Percentiles rank a stretch among this genome's conserved stretches.
These are phyloP conservation scores for Quercus lobata DNA, from an alignment of 331 rosid species.

Conservation along the genomic window DNA sequence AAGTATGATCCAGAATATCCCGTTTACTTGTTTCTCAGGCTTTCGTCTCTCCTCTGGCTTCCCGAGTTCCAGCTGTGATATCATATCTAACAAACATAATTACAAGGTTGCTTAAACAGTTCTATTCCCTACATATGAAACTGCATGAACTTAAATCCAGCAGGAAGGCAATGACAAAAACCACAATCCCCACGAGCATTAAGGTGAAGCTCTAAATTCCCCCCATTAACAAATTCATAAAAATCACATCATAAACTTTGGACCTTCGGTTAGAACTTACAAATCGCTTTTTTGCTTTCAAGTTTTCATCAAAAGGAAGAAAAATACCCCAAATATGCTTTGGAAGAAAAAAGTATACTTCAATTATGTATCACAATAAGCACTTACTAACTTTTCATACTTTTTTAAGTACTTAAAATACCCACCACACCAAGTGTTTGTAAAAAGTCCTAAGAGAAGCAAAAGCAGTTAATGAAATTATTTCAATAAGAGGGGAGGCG, in stretches of 20 bases:
- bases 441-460: constrained; percentile 23
- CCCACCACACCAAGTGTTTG: constrained; percentile 31
- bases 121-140: not conserved
- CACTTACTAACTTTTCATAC: not conserved
- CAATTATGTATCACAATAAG: no score
- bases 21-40: constrained; percentile 65
- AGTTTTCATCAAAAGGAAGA: not conserved
- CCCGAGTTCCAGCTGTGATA: constrained; percentile 69
- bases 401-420: not conserved
- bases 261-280: not conserved
- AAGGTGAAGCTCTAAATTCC: not conserved
- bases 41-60: constrained; percentile 43
- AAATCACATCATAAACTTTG: not conserved
- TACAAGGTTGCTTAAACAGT: constrained; percentile 1
- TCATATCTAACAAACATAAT: constrained; percentile 50
- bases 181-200: not conserved
- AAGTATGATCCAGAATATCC: constrained; percentile 89
- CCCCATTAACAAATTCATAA: not conserved
- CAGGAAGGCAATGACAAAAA: not conserved
- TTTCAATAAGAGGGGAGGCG: not conserved
- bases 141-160: constrained; percentile 3
- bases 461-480: not conserved
- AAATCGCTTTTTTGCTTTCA: not conserved
- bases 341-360: no score
- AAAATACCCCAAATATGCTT: not conserved